These are phyloP conservation scores for Ochetophila trinervis DNA, from an alignment of 306 rosid genomes.

Conservation along the genomic window DNA sequence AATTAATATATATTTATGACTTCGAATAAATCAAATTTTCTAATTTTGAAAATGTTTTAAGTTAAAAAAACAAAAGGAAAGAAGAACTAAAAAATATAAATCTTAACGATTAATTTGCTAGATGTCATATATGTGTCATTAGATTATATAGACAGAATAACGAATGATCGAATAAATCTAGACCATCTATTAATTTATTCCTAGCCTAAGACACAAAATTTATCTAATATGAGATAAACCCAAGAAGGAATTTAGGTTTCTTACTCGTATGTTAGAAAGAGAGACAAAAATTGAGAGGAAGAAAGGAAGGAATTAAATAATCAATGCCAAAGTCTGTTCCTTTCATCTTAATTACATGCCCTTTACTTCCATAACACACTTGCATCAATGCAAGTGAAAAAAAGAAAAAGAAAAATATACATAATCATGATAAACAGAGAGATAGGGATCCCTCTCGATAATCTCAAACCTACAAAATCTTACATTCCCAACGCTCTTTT, in stretches of 20 bases:
- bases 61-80: too few species aligned
- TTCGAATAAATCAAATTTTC: too few species aligned
- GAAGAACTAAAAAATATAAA: too few species aligned
- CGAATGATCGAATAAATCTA: too few species aligned
- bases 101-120: too few species aligned
- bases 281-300: not conserved
- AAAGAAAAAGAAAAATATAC: not conserved
- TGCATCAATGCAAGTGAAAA: conserved; percentile 8
- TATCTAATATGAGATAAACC: too few species aligned
- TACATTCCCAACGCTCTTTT: conserved; percentile 52
- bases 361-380: conserved; percentile 12
- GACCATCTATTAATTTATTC: too few species aligned
- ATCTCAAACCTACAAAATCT: conserved; percentile 40
- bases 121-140: too few species aligned
- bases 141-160: too few species aligned
- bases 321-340: not conserved
- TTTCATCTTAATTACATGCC: conserved; percentile 18
- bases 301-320: not conserved
- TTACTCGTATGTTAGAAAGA: not conserved
- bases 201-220: too few species aligned
- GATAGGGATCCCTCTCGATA: conserved; percentile 29
- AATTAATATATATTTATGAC: too few species aligned
- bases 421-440: conserved; percentile 4
- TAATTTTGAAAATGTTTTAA: too few species aligned
- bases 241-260: not conserved